These are phyloP conservation scores for Phytophthora hybrid DNA, from an alignment of 352 stramenopile genomes.

Conservation along the genomic window DNA sequence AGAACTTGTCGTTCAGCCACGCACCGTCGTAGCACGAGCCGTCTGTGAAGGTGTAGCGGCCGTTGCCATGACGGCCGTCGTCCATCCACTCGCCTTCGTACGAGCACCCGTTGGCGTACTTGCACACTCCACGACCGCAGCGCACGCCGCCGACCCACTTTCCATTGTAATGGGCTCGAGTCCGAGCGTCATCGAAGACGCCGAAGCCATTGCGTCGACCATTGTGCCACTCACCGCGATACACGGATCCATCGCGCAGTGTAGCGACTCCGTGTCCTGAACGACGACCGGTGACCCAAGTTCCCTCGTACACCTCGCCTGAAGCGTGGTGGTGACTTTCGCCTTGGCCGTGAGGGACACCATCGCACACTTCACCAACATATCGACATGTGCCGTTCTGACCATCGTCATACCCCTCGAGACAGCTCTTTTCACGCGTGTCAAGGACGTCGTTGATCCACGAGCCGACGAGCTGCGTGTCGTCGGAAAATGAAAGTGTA, in stretches of 20 bases:
- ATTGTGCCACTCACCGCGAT: conserved; percentile 86
- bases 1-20: conserved; percentile 82
- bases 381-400: conserved; percentile 59
- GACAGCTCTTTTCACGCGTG: conserved; percentile 18
- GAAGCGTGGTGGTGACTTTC: conserved; percentile 47
- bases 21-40: conserved; percentile 86
- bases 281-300: conserved; percentile 57
- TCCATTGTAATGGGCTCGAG: conserved; percentile 74
- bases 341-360: conserved; percentile 66
- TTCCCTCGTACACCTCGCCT: conserved; percentile 62
- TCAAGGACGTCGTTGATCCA: conserved; percentile 45
- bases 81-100: conserved; percentile 89
- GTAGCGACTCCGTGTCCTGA: conserved; percentile 61
- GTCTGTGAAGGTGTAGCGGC: conserved; percentile 78
- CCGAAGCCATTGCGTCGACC: conserved; percentile 89
- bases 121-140: conserved; percentile 67
- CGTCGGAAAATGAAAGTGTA: conserved; percentile 68
- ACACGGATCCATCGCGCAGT: conserved; percentile 81
- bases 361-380: conserved; percentile 46
- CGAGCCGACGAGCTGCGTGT: conserved; percentile 46
- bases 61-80: conserved; percentile 81
- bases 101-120: conserved; percentile 64
- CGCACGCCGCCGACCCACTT: conserved; percentile 88
- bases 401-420: conserved; percentile 66
- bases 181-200: conserved; percentile 60